Evolutionary conservation across 768 basidiomycete species (phyloP), one percentile per base, ranked within the genome.

Genomic region (Hericium rajendrae): DNA sequence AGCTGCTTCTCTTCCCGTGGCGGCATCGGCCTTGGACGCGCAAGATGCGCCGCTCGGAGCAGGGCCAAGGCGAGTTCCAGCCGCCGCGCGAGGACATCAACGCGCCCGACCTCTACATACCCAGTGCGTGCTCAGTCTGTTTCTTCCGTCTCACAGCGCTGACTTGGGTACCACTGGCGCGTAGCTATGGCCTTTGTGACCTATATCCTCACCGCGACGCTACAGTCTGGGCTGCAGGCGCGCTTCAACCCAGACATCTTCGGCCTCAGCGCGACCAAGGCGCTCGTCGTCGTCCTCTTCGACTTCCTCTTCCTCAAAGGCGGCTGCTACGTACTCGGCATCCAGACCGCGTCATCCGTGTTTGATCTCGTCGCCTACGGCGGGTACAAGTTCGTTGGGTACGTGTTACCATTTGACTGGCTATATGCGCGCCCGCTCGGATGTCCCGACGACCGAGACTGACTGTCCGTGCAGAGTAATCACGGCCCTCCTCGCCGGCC

Each of bases 381-480:
- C 4, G 95, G 97, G 0, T 98, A 98, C 74, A 98, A 99, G 68
- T 98, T 99, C 65, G 91, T 97, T 28, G 95, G 92, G 92, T 93
- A 61, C 28, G 84, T 73, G 2, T 1, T 24, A 5, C 15, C 28
- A 16, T 57, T 52, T 38, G 53, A 38, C 38, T 46, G 2, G 20
- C 43, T 26, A 16, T 32, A 26, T 24, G 22, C 10, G 11, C 22
- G 18, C 49, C 16, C 26, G 26, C 26, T 26, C 26, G 26, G 26
- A 12, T 12, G 18, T 13, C 32, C 15, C 5, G 6, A 15, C 53
- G 15, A 12, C 40, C 16, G 2, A 46, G 39, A 37, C 41, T 57
- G 38, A 53, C 11, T 8, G 16, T 10, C 3, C n/a, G 6, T 26
- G 26, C 59, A 94, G 94, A 1, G 91, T 97, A 41, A 94, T 97